phyloP scores from a whole-genome alignment of 345 rosid genomes.

The Dipteronia dyeriana region DNA sequence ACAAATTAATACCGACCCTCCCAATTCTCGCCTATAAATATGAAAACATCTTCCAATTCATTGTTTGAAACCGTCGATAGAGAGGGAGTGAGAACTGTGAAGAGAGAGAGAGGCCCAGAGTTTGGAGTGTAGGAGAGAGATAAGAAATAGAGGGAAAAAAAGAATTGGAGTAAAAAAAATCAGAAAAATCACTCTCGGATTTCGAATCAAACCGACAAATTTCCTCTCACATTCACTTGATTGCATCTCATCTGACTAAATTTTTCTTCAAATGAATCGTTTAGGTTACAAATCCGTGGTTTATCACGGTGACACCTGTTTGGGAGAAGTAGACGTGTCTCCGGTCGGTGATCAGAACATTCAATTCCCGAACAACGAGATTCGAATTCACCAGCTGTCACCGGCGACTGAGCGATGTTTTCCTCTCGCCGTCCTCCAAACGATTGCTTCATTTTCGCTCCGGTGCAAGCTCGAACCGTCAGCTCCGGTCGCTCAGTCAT shows the following conservation, averaged over 20 bases:
- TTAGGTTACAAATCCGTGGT: slow-evolving; percentile 83
- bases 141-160: neutral
- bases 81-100: slow-evolving; percentile 22
- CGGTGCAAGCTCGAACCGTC: slow-evolving; percentile 91
- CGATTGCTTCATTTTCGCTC: slow-evolving; percentile 77
- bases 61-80: slow-evolving; percentile 10
- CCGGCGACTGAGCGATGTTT: slow-evolving; percentile 81
- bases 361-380: slow-evolving; percentile 88
- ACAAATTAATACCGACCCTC: neutral
- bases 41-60: neutral
- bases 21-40: slow-evolving; percentile 41
- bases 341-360: slow-evolving; percentile 54
- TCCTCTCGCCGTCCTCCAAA: slow-evolving; percentile 87
- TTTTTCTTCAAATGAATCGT: slow-evolving; percentile 52
- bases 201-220: slow-evolving; percentile 4
- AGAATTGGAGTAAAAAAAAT: neutral
- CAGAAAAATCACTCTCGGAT: slow-evolving; percentile 11
- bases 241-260: neutral
- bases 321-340: slow-evolving; percentile 82
- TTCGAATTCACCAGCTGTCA: slow-evolving; percentile 80
- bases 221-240: slow-evolving; percentile 29
- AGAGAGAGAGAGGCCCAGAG: neutral
- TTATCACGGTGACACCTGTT: slow-evolving; percentile 68
- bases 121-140: neutral
- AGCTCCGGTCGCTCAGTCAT: slow-evolving; percentile 48